These are phyloP conservation scores for Solanum okadae DNA, from an alignment of 257 asterid species.

Conservation along the genomic window DNA sequence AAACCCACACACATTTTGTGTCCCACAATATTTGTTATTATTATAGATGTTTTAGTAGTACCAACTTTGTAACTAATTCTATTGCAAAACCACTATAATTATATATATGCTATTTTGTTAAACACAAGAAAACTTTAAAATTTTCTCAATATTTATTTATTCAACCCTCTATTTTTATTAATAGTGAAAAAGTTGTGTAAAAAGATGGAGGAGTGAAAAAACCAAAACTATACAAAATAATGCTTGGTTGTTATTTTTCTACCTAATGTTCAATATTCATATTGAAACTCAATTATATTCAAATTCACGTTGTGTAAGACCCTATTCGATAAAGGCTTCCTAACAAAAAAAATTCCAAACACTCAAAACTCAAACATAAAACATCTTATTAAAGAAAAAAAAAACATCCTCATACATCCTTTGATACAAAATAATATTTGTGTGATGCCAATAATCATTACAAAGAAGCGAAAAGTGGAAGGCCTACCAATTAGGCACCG, in stretches of 20 bases:
- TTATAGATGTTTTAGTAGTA: background rate
- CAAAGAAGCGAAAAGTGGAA: background rate
- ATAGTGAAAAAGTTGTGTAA: background rate
- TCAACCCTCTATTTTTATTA: background rate
- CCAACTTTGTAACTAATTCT: background rate
- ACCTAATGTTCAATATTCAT: background rate
- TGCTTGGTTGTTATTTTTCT: background rate
- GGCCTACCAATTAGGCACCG: background rate
- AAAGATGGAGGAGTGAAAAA: background rate
- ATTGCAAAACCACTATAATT: background rate
- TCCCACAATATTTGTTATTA: background rate
- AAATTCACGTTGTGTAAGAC: accelerated
- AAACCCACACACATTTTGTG: background rate
- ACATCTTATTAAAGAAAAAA: accelerated
- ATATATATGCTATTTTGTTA: background rate
- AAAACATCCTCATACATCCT: too few species aligned
- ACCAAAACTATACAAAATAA: background rate
- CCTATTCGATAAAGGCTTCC: background rate
- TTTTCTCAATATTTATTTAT: background rate
- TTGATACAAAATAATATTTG: too few species aligned
- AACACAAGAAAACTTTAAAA: background rate
- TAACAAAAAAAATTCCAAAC: background rate
- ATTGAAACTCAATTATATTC: too few species aligned
- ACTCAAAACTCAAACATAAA: background rate
- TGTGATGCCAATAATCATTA: background rate